Conservation (phyloP, 2,329 filamentous ascomycete genomes). For the Aspergillus hiratsukae region DNA sequence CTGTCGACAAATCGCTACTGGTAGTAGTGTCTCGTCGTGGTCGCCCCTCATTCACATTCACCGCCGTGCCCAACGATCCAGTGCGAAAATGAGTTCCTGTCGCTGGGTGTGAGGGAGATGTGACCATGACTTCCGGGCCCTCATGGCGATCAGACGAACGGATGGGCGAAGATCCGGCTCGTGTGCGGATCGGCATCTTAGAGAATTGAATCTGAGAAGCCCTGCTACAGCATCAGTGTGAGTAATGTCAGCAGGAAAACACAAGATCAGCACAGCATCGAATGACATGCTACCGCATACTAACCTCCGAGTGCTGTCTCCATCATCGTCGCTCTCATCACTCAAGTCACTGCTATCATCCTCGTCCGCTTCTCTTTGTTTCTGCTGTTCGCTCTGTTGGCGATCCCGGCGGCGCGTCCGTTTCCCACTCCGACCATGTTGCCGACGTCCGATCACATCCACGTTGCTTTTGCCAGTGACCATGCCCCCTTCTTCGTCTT, state of each 20-base stretch:
- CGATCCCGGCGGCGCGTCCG: conserved; percentile 33
- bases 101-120: conserved; percentile 51
- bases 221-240: conserved; percentile 35
- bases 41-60: conserved; percentile 47
- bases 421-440: conserved; percentile 26
- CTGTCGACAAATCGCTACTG: conserved; percentile 63
- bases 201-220: conserved; percentile 89
- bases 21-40: conserved; percentile 59
- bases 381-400: conserved; percentile 47
- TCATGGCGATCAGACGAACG: conserved; percentile 49
- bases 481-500: conserved; percentile 61
- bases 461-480: conserved; percentile 55
- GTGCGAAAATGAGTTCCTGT: conserved; percentile 47
- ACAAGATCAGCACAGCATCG: not conserved
- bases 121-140: conserved; percentile 48
- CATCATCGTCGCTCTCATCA: conserved; percentile 63
- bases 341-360: conserved; percentile 64
- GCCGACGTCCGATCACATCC: conserved; percentile 52
- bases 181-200: conserved; percentile 85
- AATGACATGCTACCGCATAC: not conserved
- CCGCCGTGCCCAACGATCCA: conserved; percentile 54
- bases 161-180: conserved; percentile 83
- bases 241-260: not conserved
- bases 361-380: conserved; percentile 54
- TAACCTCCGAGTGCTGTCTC: conserved; percentile 40